phyloP scores from a whole-genome alignment of 306 rosid species.

The Trifolium pratense region DNA sequence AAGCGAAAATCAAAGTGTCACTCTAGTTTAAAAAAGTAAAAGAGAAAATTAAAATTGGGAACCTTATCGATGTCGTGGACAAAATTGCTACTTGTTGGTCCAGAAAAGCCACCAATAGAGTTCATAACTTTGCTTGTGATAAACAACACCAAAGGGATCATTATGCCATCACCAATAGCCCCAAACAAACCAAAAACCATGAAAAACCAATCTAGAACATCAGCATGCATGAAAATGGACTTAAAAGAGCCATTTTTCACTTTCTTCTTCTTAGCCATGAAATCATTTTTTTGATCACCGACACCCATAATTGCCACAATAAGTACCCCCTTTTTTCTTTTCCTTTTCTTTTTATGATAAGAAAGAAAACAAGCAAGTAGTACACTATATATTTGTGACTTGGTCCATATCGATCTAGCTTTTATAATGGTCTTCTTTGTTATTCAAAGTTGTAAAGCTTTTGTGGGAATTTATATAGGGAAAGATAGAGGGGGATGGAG shows the following conservation, averaged over 20 bases:
- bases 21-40: too few species aligned
- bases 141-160: conserved; percentile 54
- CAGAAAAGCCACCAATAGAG: conserved; percentile 42
- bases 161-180: conserved; percentile 69
- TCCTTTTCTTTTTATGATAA: not conserved
- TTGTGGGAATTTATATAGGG: too few species aligned
- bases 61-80: conserved; percentile 40
- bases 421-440: too few species aligned
- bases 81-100: not conserved
- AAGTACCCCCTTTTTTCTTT: not conserved
- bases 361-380: not conserved
- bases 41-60: too few species aligned
- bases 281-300: conserved; percentile 19
- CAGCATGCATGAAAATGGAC: conserved; percentile 84
- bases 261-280: conserved; percentile 35
- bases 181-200: conserved; percentile 75
- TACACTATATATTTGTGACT: too few species aligned
- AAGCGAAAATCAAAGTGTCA: too few species aligned
- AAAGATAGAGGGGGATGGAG: too few species aligned
- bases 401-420: too few species aligned
- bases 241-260: conserved; percentile 49
- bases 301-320: conserved; percentile 31
- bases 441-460: too few species aligned
- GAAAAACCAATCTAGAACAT: conserved; percentile 54
- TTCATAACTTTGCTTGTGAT: conserved; percentile 47